These are phyloP conservation scores for Lactarius quietus DNA, from an alignment of 768 basidiomycete species.

Conservation along the genomic window DNA sequence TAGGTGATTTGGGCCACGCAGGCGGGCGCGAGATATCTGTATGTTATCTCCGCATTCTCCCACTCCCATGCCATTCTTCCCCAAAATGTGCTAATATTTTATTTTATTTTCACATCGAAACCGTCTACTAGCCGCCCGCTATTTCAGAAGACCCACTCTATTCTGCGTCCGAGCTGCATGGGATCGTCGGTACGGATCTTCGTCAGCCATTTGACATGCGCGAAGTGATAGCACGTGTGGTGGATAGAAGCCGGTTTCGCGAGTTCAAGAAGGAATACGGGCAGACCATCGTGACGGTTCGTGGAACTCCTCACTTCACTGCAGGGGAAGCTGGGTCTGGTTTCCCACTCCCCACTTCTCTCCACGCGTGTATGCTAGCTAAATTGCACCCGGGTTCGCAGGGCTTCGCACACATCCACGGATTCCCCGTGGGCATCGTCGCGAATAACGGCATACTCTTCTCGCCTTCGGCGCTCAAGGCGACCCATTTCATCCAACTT, in stretches of 20 bases:
- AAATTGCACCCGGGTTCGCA: constrained; percentile 29
- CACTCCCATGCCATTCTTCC: background rate
- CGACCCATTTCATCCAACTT: constrained; percentile 91
- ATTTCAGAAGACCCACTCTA: constrained; percentile 72
- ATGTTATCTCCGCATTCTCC: constrained; percentile 29
- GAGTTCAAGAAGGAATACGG: constrained; percentile 98
- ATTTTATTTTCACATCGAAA: constrained; percentile 4
- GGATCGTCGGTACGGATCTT: constrained; percentile 87
- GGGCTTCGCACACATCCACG: constrained; percentile 89
- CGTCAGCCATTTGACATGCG: constrained; percentile 91
- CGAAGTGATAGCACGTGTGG: constrained; percentile 87
- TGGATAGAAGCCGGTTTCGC: constrained; percentile 87
- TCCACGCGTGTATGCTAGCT: background rate
- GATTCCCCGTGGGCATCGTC: constrained; percentile 86
- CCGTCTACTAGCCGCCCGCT: constrained; percentile 46
- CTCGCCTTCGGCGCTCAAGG: constrained; percentile 90
- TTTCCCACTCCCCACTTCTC: constrained; percentile 4
- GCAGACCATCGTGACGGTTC: constrained; percentile 80
- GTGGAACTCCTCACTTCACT: constrained; percentile 27
- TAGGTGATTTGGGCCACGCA: constrained; percentile 72
- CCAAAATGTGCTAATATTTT: constrained; percentile 10
- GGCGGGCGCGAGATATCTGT: constrained; percentile 50
- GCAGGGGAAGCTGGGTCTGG: background rate
- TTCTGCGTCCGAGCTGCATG: constrained; percentile 76
- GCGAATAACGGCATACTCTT: constrained; percentile 96